A percentile compares a stretch with the other conserved stretches of the same genome.
Conservation (phyloP, 495 filamentous ascomycete species). For the Penicillium subrubescens region DNA sequence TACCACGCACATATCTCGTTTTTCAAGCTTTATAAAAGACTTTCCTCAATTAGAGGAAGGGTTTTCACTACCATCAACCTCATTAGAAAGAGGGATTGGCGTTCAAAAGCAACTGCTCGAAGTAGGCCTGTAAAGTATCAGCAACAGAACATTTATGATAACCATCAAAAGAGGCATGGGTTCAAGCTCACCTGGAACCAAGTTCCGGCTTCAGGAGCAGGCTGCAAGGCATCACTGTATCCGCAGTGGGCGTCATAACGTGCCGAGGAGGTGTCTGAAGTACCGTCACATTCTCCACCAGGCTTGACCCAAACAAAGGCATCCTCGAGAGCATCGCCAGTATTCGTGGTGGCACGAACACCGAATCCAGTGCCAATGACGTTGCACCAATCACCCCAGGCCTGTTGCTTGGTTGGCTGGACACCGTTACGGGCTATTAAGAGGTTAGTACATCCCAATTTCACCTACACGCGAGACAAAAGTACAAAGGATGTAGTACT, state of each 20-base stretch:
- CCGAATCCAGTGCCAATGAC: slow-evolving; percentile 75
- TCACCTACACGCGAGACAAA: background rate
- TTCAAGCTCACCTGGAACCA: slow-evolving; percentile 67
- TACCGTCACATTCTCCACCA: slow-evolving; percentile 81
- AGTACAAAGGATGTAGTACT: slow-evolving; percentile 2
- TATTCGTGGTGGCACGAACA: slow-evolving; percentile 63
- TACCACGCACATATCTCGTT: background rate
- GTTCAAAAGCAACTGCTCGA: slow-evolving; percentile 68
- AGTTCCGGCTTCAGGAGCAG: slow-evolving; percentile 74
- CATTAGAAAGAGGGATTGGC: slow-evolving; percentile 56
- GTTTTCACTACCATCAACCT: background rate
- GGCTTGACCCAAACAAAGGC: slow-evolving; percentile 87
- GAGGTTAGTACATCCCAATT: background rate
- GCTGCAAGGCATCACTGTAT: slow-evolving; percentile 57
- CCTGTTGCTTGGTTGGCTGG: slow-evolving; percentile 61
- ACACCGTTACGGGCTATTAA: slow-evolving; percentile 63
- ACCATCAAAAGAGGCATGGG: background rate
- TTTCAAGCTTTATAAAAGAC: background rate
- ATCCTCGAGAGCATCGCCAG: slow-evolving; percentile 63
- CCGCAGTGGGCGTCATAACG: slow-evolving; percentile 78
- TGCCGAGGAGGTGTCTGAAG: slow-evolving; percentile 58
- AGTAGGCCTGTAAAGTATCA: slow-evolving; percentile 40
- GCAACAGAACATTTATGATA: background rate
- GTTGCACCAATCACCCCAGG: slow-evolving; percentile 87
- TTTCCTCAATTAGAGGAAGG: too few species aligned